phyloP scores from a whole-genome alignment of 208 protist genomes.

The Trypanosoma mega region DNA sequence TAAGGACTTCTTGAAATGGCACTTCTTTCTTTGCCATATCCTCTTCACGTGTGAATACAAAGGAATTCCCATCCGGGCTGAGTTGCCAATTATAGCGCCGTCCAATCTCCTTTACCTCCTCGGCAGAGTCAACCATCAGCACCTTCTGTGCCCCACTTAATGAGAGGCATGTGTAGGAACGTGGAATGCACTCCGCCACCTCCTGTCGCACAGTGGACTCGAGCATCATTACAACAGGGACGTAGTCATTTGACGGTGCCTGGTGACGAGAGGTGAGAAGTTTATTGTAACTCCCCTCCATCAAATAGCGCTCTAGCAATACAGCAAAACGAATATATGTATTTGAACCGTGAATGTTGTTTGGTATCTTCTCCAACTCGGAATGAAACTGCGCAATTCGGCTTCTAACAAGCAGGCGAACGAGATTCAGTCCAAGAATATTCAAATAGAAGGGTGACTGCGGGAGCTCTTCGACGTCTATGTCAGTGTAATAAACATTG shows the following conservation, averaged over 20 bases:
- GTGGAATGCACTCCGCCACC: constrained; percentile 87
- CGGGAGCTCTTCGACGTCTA: constrained; percentile 53
- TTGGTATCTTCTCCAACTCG: constrained; percentile 90
- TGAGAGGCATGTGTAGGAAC: constrained; percentile 79
- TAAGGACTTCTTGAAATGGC: constrained; percentile 79
- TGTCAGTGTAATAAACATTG: constrained; percentile 89
- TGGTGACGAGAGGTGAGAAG: constrained; percentile 81
- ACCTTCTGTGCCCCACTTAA: constrained; percentile 80
- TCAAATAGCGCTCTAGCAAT: constrained; percentile 87
- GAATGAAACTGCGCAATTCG: constrained; percentile 92
- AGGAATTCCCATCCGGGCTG: constrained; percentile 40
- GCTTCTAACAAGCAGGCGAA: constrained; percentile 83
- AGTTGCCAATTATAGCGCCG: constrained; percentile 57
- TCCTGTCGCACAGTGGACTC: constrained; percentile 88
- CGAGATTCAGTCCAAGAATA: constrained; percentile 89
- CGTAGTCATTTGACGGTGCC: constrained; percentile 89
- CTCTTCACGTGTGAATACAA: constrained; percentile 79
- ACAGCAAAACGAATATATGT: constrained; percentile 85
- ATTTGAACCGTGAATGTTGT: constrained; percentile 66
- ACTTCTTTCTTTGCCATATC: constrained; percentile 74
- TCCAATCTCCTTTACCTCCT: constrained; percentile 74
- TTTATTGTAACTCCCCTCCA: constrained; percentile 94
- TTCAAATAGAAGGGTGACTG: constrained; percentile 73
- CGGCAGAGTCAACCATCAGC: constrained; percentile 75
- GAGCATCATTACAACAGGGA: constrained; percentile 88